A percentile compares a stretch with the other conserved stretches of the same genome.
phyloP scores from a whole-genome alignment of 495 filamentous ascomycete genomes.

The Aspergillus campestris region DNA sequence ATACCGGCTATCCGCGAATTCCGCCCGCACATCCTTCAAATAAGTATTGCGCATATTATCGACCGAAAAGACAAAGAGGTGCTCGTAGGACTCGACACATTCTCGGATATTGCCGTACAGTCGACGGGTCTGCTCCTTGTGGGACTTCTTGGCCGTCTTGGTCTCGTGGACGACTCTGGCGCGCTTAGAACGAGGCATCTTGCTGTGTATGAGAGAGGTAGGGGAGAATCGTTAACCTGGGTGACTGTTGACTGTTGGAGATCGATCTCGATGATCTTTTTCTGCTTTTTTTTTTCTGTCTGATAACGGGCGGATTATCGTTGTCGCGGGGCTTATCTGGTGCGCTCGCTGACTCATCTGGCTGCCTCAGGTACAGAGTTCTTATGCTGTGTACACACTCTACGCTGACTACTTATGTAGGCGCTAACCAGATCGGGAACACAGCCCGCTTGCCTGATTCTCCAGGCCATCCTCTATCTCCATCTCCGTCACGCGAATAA shows the following conservation, averaged over 20 bases:
- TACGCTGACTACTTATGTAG: no score
- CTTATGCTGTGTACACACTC: no score
- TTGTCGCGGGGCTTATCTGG: slow-evolving; percentile 35
- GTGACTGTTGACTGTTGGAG: neutral
- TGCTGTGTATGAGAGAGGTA: slow-evolving; percentile 14
- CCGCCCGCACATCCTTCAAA: slow-evolving; percentile 79
- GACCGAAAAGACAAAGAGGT: slow-evolving; percentile 86
- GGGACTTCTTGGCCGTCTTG: slow-evolving; percentile 81
- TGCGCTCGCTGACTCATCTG: slow-evolving; percentile 21
- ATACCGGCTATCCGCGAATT: slow-evolving; percentile 79
- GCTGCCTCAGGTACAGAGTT: no score
- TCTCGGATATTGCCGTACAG: slow-evolving; percentile 84
- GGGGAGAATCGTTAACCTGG: neutral
- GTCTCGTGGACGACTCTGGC: slow-evolving; percentile 80
- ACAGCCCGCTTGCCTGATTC: neutral
- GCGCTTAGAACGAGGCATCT: slow-evolving; percentile 95
- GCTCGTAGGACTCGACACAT: slow-evolving; percentile 74
- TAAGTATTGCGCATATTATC: slow-evolving; percentile 99
- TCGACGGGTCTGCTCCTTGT: slow-evolving; percentile 78
- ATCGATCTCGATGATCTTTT: neutral
- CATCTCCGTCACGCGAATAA: neutral
- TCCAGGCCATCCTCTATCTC: neutral
- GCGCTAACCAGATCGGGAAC: slow-evolving; percentile 8
- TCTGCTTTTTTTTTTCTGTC: slow-evolving; percentile 24
- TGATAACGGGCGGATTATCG: slow-evolving; percentile 37